Base-by-base conservation (phyloP, 129 eudicot genomes). In the Silybum marianum region DNA sequence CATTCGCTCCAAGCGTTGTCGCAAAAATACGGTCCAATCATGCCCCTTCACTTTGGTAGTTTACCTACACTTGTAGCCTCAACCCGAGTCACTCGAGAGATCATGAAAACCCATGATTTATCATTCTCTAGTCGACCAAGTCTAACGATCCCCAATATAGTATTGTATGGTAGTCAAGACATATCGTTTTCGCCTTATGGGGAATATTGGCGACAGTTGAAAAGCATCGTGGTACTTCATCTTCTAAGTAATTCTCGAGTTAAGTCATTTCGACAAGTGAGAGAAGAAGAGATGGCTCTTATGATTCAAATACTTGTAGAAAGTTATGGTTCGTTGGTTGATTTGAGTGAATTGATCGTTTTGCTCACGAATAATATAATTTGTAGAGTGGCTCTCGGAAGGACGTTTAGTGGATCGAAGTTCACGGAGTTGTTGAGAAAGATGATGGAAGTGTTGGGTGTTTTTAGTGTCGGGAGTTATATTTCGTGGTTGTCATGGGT, bases 101-200 rank as follows among this genome's bases (percentile, higher is more conserved):
- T 88, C 69, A 75, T 88, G 84, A 88, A 85, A 76, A 85, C 87
- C 9, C 85, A 85, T 71, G 91, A 85, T 58, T 23, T 75, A n/a
- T 10, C 42, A 7, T 85, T 86, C 51, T 26, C 85, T 1, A 54
- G 60, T 75, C 54, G 86, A 25, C 86, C 86, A 2, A 34, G 8
- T 7, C 0, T 76, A 9, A 77, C 9, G 1, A 74, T 81, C 0
- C 12, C 69, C 0, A 1, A 19, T 12, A 78, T 51, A 63, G 24
- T 88, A 0, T 0, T 82, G 4, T 88, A 88, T 7, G 60, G 69
- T 7, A 46, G 60, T 1, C 85, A 46, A 13, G 89, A 82, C 80
- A 67, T 85, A 3, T 80, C 83, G 1, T 30, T 66, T 21, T 48
- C 87, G 25, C 82, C 72, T 6, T 88, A 88, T 30, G 86, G 91